These are phyloP conservation scores for Leptographium procerum DNA, from an alignment of 2,329 filamentous ascomycete species.

Conservation along the genomic window DNA sequence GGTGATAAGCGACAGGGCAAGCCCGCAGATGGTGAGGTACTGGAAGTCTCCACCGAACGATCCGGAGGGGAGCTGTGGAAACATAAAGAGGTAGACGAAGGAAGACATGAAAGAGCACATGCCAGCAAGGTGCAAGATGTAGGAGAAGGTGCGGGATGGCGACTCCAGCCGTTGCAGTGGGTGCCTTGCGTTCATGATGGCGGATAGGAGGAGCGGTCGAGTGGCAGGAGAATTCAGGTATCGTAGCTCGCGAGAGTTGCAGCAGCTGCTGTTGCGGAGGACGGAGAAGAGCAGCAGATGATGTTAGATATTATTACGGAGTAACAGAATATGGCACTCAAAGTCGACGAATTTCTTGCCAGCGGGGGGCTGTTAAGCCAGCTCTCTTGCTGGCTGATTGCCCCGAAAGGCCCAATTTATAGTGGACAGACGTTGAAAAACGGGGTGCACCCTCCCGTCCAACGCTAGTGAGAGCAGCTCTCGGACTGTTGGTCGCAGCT, in stretches of 20 bases:
- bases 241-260: no score
- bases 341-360: no score
- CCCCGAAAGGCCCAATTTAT: no score
- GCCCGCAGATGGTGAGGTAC: constrained; percentile 64
- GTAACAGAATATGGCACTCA: no score
- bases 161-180: constrained; percentile 54
- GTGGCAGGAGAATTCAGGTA: neutral
- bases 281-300: no score
- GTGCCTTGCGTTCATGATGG: constrained; percentile 34
- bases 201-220: neutral
- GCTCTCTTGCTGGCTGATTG: no score
- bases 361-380: no score
- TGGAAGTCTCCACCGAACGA: constrained; percentile 59
- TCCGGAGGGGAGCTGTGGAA: constrained; percentile 40
- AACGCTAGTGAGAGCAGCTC: no score
- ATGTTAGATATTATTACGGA: no score
- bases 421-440: no score
- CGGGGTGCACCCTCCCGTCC: no score
- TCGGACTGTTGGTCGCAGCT: neutral
- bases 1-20: constrained; percentile 47
- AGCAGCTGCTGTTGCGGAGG: no score
- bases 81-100: constrained; percentile 38
- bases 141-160: constrained; percentile 52
- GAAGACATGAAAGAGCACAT: constrained; percentile 40
- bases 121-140: constrained; percentile 47